Evolutionary conservation across 768 basidiomycete species (phyloP), one percentile per base, ranked within the genome.

Genomic region (Tephrocybe sp.): DNA sequence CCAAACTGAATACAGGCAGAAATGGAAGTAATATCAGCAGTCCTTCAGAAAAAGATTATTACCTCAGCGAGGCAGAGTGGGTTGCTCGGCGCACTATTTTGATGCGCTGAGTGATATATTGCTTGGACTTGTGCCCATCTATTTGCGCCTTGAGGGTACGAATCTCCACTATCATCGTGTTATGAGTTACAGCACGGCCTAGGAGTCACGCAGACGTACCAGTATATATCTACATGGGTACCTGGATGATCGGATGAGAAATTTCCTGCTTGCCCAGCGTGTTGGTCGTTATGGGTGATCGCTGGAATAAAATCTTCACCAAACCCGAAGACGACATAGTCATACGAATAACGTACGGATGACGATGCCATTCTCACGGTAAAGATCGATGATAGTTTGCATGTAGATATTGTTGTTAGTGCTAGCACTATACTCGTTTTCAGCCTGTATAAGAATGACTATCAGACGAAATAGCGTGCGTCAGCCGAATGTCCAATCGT

Each of bases 41-140:
- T 27, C 21, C 34, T 8, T 30, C 37, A 16, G 36, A 16, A 30
- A 24, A 31, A n/a, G 22, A 33, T 30, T 50, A 52, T 50, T 39
- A 76, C 76, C 63, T 78, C 77, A 18, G 75, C 76, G 12, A 77
- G 67, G 56, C 77, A 77, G 24, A 78, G 69, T n/a, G 75, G 77
- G 53, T 75, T 72, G 39, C 59, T 75, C 4, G 68, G 73, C 9
- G 75, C 76, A 12, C 67, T 70, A 1, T 69, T 68, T 44, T 69
- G 55, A 48, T 77, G 76, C 22, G 64, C 64, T 10, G 75, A 74
- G 55, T 71, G 74, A 50, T 78, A 79, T 7, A 77, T 68, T 5
- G 76, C 57, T 43, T 77, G 76, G 1, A 77, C 76, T 61, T 78
- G 74, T 6, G 73, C 68, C 76, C 76, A 78, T 31, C 67, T 68